Evolutionary conservation across 2,329 filamentous ascomycete species (phyloP).

Genomic region (Diaporthe sp.): DNA sequence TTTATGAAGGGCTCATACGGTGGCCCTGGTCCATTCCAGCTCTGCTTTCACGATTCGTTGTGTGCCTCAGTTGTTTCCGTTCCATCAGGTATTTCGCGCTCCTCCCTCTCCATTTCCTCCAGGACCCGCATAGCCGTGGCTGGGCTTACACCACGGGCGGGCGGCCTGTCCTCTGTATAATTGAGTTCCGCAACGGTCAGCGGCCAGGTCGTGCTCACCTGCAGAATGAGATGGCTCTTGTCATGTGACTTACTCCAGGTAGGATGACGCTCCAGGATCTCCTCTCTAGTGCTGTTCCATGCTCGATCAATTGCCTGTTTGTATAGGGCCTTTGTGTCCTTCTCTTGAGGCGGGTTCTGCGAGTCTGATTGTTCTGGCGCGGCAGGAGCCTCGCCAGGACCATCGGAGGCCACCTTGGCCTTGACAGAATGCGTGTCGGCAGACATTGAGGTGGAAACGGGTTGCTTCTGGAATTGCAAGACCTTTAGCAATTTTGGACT

Average conservation of each 20-base stretch:
- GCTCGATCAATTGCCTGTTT: background rate
- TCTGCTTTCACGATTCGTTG: background rate
- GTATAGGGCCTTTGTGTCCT: background rate
- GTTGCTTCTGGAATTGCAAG: background rate
- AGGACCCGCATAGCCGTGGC: background rate
- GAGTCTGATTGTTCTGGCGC: background rate
- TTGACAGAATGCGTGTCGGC: background rate
- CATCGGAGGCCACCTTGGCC: background rate
- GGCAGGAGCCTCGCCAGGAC: background rate
- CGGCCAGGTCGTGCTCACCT: background rate
- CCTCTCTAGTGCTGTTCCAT: background rate
- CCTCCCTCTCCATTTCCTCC: constrained; percentile 3
- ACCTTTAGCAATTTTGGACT: background rate
- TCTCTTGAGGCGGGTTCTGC: background rate
- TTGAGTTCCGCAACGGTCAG: background rate
- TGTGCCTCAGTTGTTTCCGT: background rate
- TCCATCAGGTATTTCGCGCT: background rate
- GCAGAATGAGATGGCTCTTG: background rate
- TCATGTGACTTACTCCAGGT: background rate
- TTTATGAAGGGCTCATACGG: background rate
- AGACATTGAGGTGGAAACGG: background rate
- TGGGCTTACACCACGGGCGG: background rate
- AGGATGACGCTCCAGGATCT: background rate
- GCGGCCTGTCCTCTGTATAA: background rate
- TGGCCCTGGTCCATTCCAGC: background rate